A percentile compares a stretch with the other conserved stretches of the same genome.
phyloP scores from a whole-genome alignment of 202 grass and related monocot species.

The Dendrocalamus latiflorus region DNA sequence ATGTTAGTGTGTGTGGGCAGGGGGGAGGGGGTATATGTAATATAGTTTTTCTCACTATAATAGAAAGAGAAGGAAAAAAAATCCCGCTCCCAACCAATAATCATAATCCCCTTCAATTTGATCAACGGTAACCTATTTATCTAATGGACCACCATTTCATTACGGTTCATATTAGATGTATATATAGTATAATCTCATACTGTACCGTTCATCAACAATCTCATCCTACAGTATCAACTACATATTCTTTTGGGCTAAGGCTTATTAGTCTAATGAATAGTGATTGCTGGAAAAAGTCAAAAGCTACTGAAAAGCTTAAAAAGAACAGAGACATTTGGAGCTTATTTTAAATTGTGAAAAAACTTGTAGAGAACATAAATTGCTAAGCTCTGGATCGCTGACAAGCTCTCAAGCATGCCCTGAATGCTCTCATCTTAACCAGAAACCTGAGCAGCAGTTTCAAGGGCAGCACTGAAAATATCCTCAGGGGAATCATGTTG shows the following conservation, averaged over 20 bases:
- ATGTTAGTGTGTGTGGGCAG: too few species aligned
- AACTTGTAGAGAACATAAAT: conserved; percentile 38
- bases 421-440: too few species aligned
- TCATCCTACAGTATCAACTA: background rate
- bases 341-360: background rate
- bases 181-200: background rate
- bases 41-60: background rate
- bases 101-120: background rate
- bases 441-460: too few species aligned
- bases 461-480: too few species aligned
- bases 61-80: background rate
- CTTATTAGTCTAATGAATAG: too few species aligned
- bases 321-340: too few species aligned
- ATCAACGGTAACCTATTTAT: background rate
- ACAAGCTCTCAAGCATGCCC: too few species aligned
- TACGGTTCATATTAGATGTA: background rate
- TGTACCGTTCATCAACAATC: background rate
- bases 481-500: too few species aligned
- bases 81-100: background rate
- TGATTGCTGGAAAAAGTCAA: too few species aligned
- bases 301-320: too few species aligned
- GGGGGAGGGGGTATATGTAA: background rate
- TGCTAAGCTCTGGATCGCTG: too few species aligned
- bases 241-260: too few species aligned
- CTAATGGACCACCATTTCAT: background rate